Evolutionary conservation across 371 early-diverging fungal species (phyloP).

Genomic region (Actinomortierella wolfii): DNA sequence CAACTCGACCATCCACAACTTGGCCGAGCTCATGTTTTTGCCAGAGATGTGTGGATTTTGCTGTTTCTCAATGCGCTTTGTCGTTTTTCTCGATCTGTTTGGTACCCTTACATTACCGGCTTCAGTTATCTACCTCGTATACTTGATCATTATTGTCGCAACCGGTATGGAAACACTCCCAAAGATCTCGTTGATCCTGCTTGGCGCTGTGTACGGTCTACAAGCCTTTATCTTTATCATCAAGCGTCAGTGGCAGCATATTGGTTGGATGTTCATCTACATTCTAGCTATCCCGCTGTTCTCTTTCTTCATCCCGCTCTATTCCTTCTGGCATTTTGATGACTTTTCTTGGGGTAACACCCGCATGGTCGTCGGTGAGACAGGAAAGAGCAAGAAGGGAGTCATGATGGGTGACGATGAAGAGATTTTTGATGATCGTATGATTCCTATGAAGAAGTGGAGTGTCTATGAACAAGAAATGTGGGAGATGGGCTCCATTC

Average conservation of each 20-base stretch:
- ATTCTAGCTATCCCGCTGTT: conserved; percentile 73
- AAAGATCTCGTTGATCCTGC: conserved; percentile 59
- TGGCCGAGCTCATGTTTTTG: conserved; percentile 88
- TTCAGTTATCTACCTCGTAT: conserved; percentile 81
- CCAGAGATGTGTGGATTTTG: conserved; percentile 94
- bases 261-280: conserved; percentile 89
- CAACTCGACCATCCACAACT: conserved; percentile 97
- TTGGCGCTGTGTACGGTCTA: conserved; percentile 56
- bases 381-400: conserved; percentile 53
- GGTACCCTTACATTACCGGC: conserved; percentile 94
- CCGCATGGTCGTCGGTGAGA: conserved; percentile 74
- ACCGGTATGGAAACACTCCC: conserved; percentile 62
- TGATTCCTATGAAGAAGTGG: conserved; percentile 71
- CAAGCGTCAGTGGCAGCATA: conserved; percentile 61
- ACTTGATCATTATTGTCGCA: conserved; percentile 69
- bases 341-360: conserved; percentile 91
- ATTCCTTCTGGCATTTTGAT: conserved; percentile 93
- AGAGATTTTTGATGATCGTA: conserved; percentile 70
- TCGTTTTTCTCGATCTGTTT: conserved; percentile 89
- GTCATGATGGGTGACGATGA: conserved; percentile 58
- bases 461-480: conserved; percentile 68
- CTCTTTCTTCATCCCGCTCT: conserved; percentile 69
- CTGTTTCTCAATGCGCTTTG: conserved; percentile 97
- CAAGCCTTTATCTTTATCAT: conserved; percentile 57
- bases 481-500: conserved; percentile 49